Evolutionary conservation across 805 yeast genomes (phyloP).

Genomic region (Brettanomyces sp.): DNA sequence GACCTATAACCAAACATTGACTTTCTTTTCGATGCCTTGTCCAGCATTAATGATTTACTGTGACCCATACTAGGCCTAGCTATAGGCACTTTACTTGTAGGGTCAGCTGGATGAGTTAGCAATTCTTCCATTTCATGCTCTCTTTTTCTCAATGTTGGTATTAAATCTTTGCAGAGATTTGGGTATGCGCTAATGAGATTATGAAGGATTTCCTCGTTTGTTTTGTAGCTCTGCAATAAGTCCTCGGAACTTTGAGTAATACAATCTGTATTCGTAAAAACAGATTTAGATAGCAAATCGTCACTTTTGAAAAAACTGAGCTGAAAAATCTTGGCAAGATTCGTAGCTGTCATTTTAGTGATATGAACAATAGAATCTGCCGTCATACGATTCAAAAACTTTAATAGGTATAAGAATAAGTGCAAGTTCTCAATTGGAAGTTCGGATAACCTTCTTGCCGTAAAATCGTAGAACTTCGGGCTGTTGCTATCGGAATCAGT

Average conservation of each 20-base stretch:
- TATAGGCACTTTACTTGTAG: constrained; percentile 1
- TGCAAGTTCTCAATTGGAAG: constrained; percentile 24
- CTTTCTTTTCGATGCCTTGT: constrained; percentile 15
- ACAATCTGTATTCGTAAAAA: constrained; percentile 1
- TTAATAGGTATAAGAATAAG: constrained; percentile 21
- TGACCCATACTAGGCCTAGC: constrained; percentile 9
- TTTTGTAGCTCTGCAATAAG: constrained; percentile 18
- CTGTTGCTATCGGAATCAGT: background rate
- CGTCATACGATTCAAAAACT: constrained; percentile 18
- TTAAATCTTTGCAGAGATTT: constrained; percentile 7
- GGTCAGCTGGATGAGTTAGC: constrained; percentile 6
- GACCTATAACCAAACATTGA: constrained; percentile 21
- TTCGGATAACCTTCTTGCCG: constrained; percentile 4
- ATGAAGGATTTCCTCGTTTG: constrained; percentile 19
- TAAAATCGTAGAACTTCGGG: background rate
- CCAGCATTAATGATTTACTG: constrained; percentile 7
- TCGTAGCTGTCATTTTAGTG: constrained; percentile 29
- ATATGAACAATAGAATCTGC: constrained; percentile 14
- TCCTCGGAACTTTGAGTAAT: constrained; percentile 17
- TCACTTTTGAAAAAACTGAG: constrained; percentile 26
- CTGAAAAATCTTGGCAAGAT: constrained; percentile 30
- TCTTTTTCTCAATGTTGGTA: constrained; percentile 4
- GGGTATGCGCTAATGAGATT: constrained; percentile 20
- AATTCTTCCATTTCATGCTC: constrained; percentile 6
- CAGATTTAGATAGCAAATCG: constrained; percentile 11